A percentile compares a stretch with the other conserved stretches of the same genome.
These are phyloP conservation scores for Begonia loranthoides DNA, from an alignment of 306 rosid genomes.

Conservation along the genomic window DNA sequence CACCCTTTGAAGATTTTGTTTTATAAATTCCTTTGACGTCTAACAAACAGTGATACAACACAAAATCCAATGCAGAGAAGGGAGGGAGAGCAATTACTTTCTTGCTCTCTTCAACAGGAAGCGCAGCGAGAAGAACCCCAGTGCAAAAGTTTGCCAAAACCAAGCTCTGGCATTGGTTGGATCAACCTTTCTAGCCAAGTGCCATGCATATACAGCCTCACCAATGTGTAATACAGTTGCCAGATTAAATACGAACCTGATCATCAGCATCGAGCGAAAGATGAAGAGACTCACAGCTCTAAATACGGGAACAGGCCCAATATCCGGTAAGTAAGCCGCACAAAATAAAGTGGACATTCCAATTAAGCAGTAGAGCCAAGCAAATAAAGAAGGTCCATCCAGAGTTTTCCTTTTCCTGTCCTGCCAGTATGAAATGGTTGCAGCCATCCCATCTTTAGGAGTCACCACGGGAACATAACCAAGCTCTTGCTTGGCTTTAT, in stretches of 20 bases:
- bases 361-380: slow-evolving; percentile 47
- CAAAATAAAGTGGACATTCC: slow-evolving; percentile 52
- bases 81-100: slow-evolving; percentile 6
- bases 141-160: slow-evolving; percentile 80
- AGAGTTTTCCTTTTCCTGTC: slow-evolving; percentile 43
- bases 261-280: slow-evolving; percentile 46
- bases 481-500: slow-evolving; percentile 82
- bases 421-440: slow-evolving; percentile 80
- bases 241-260: slow-evolving; percentile 31
- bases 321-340: slow-evolving; percentile 63
- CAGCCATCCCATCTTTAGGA: slow-evolving; percentile 73
- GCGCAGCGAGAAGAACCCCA: slow-evolving; percentile 70
- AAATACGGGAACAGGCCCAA: slow-evolving; percentile 42
- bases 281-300: slow-evolving; percentile 37
- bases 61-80: not conserved
- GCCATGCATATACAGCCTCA: slow-evolving; percentile 68
- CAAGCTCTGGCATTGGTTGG: slow-evolving; percentile 60
- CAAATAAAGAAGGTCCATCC: slow-evolving; percentile 68
- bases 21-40: not conserved
- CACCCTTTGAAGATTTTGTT: not conserved
- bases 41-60: not conserved
- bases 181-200: slow-evolving; percentile 63
- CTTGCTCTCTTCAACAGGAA: slow-evolving; percentile 48
- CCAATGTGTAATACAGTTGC: slow-evolving; percentile 26
- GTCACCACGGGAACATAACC: slow-evolving; percentile 68